Base-by-base conservation (phyloP, 768 basidiomycete genomes). In the Phylloporus arenicola region DNA sequence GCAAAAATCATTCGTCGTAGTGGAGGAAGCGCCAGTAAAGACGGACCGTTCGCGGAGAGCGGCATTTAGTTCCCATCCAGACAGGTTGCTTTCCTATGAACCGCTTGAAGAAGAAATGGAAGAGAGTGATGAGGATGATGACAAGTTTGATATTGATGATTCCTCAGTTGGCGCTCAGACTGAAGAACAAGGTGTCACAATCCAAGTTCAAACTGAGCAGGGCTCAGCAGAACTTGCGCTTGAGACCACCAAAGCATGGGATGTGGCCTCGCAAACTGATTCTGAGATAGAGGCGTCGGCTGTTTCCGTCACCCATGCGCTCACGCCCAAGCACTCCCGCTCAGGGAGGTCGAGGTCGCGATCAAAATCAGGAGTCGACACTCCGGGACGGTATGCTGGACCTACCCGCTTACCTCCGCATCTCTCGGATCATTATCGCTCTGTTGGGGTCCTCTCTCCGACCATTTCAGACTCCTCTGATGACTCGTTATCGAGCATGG, bases 1-100 rank as follows among this genome's bases (percentile, higher is more conserved):
- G 41, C 96, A 99, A 65, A 99, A 98, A 66, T 96, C 93, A 6
- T 98, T 98, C 58, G 96, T 98, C 38, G 90, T 99, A 17, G 92
- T 99, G 20, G 96, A 98, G 65, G 94, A 96, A 62, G 83, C 80
- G 29, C 82, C 85, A 1, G 61, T 71, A 14, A 79, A 79, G 56
- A 70, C 65, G 52, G 67, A 64, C 59, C 57, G 57, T 41, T 40
- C 30, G 17, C 62, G 55, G 57, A 63, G 48, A 46, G 47, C 40
- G 22, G 33, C 35, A 22, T 47, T 54, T 22, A 47, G 43, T 29
- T 24, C 58, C 25, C 16, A 37, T 20, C 30, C n/a, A 7, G 49
- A 60, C 16, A 35, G 52, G 3, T 43, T 55, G n/a, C 48, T 59
- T 29, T 41, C 46, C 20, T 58, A 60, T 47, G 58, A 53, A 47